phyloP scores from a whole-genome alignment of 139 green algal genomes.

The Coelastrella sp. region DNA sequence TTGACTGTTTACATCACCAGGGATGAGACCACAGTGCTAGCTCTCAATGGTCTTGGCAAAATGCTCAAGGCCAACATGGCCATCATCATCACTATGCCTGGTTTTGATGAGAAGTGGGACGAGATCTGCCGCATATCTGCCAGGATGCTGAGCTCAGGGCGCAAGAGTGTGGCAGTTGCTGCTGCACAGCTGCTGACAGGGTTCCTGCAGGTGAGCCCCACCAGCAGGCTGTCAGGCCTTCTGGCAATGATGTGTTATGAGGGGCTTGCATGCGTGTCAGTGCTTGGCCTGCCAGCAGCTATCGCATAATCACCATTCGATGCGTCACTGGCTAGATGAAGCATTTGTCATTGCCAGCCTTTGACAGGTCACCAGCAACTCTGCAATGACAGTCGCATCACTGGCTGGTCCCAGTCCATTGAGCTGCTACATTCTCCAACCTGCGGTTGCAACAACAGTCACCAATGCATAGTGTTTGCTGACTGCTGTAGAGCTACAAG shows the following conservation, averaged over 20 bases:
- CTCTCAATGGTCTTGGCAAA: constrained; percentile 81
- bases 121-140: constrained; percentile 44
- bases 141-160: constrained; percentile 38
- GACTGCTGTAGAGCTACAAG: neutral
- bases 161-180: constrained; percentile 49
- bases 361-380: too few species aligned
- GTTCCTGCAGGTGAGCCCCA: constrained; percentile 45
- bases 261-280: neutral
- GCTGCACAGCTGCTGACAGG: constrained; percentile 53
- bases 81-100: constrained; percentile 70
- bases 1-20: neutral
- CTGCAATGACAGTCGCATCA: too few species aligned
- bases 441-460: neutral
- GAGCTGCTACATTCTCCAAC: too few species aligned
- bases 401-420: too few species aligned
- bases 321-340: neutral
- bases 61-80: constrained; percentile 85
- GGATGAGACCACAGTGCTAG: constrained; percentile 84
- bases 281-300: neutral
- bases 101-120: constrained; percentile 59
- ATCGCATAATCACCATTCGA: neutral
- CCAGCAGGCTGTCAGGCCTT: neutral
- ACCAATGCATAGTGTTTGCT: neutral
- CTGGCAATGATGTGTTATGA: neutral
- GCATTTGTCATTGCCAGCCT: too few species aligned